Evolutionary conservation across 371 early-diverging fungal species (phyloP).

Genomic region (Dinochytrium kinnereticum): DNA sequence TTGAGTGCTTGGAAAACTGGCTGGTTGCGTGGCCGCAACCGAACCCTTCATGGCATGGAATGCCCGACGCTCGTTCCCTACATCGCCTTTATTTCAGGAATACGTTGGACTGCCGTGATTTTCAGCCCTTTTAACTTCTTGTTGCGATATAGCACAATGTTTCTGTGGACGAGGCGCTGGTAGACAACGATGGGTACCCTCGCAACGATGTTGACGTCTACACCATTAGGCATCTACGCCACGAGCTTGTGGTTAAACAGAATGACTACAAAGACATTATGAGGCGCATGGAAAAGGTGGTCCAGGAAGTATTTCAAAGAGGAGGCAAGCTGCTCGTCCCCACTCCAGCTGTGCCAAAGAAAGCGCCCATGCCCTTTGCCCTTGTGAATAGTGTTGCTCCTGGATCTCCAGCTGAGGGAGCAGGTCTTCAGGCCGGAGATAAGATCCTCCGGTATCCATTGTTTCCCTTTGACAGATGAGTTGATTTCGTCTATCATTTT

Average conservation of each 20-base stretch:
- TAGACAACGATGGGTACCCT: slow-evolving; percentile 84
- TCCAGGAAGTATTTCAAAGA: neutral
- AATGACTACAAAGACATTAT: slow-evolving; percentile 20
- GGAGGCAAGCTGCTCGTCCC: neutral
- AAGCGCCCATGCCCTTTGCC: slow-evolving; percentile 66
- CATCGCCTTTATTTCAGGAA: neutral
- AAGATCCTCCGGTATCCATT: slow-evolving; percentile 49
- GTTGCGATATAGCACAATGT: slow-evolving; percentile 63
- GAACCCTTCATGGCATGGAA: too few relatives aligned
- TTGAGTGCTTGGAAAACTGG: too few relatives aligned
- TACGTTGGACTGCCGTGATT: neutral
- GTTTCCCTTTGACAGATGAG: neutral
- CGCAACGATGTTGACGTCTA: slow-evolving; percentile 86
- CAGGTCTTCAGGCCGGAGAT: slow-evolving; percentile 70
- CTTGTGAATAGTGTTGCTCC: slow-evolving; percentile 80
- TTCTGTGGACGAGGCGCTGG: slow-evolving; percentile 72
- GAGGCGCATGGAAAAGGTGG: neutral
- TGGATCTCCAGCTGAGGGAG: slow-evolving; percentile 76
- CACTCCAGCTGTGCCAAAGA: neutral
- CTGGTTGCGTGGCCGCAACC: too few relatives aligned
- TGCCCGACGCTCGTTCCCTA: too few relatives aligned
- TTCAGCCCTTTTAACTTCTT: neutral
- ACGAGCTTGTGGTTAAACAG: slow-evolving; percentile 55
- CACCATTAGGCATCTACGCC: slow-evolving; percentile 67
- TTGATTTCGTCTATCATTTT: too few relatives aligned